Evolutionary conservation across 768 basidiomycete genomes (phyloP), one percentile per base, ranked within the genome.

Genomic region (Auricularia heimuer): DNA sequence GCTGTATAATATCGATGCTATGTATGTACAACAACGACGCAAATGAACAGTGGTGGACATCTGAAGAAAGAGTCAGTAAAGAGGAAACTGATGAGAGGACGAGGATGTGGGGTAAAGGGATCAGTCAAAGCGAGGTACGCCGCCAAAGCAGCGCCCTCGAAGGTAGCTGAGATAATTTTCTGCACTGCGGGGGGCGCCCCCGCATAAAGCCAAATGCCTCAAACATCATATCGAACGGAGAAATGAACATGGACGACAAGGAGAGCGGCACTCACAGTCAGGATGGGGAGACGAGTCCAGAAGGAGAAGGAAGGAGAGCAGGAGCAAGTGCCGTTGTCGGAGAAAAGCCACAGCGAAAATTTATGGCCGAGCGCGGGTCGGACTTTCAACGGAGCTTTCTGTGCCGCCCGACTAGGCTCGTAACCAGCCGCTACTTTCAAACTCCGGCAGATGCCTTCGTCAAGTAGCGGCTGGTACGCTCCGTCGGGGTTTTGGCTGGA

Each of bases 181-280:
- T 88, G 86, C 89, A 90, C 75, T 79, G 87, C 85, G 83, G 82
- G 83, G 76, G 69, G 71, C 33, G 24, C 67, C 67, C 80, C 82
- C 78, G 84, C 88, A 69, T 90, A 89, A 90, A 90, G 89, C 89
- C 88, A 90, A 90, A 90, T 90, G 89, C 89, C 89, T 90, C 89
- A 89, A 89, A 86, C 88, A 90, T 90, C 89, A 87, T 84, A 68
- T 35, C 11, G 63, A 62, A 47, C 62, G 61, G 60, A 67, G 37
- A 2, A 60, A 2, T 14, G 39, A 62, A 63, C 51, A 36, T 63
- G 60, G 58, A 42, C 8, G 39, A 8, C 39, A 42, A 42, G 61
- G 29, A 54, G 29, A 62, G 18, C 63, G 3, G 1, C 16, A 51
- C 39, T 42, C 39, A 42, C 39, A 70, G 71, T 73, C 67, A 80